Base-by-base conservation (phyloP, 2,329 filamentous ascomycete species). In the Parasarocladium wereldwijsianum region DNA sequence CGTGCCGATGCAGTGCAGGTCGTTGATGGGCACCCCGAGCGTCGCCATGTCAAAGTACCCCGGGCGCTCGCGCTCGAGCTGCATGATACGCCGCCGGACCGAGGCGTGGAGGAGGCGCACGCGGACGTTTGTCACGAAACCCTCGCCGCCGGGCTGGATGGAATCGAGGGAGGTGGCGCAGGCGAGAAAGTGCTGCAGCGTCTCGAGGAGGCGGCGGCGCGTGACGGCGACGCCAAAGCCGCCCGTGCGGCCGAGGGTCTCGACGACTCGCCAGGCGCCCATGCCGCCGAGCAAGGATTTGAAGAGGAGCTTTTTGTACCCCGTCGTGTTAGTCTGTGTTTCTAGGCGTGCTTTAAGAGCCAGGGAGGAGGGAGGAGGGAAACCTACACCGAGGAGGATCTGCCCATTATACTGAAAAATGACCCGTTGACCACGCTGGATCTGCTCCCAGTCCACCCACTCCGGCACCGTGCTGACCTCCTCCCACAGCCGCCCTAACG, bases 401-500 rank as follows among this genome's bases (percentile, higher is more conserved):
- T 76, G 69, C 0, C 70, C 72, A 12, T 70, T 77, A 48, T 85
- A 86, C 20, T 80, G 69, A 48, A 82, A 85, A 43, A 85, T 83
- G 1, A 84, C 68, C 40, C 79, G 69, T 46, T 87, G 80, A 0
- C 80, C 81, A 42, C 80, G 62, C 35, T 64, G 59, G 33, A 87
- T 76, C 44, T 84, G 77, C 2, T 66, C 65, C 79, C 78, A 86
- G 45, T 85, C 71, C 3, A 86, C 80, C 78, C 79, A 86, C 1
- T 66, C 58, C 0, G 80, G 81, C 4, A 83, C 52, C 0, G 64
- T 72, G 34, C 71, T 76, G 33, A 79, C 60, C 43, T 84, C 61
- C 0, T 52, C 47, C 80, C 79, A 86, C 7, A 87, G 54, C 32
- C 64, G 41, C 2, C 44, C 41, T 3, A 67, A 53, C 22, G 67